Base-by-base conservation (phyloP, 352 stramenopile genomes). In the Peronosclerospora sorghi region DNA sequence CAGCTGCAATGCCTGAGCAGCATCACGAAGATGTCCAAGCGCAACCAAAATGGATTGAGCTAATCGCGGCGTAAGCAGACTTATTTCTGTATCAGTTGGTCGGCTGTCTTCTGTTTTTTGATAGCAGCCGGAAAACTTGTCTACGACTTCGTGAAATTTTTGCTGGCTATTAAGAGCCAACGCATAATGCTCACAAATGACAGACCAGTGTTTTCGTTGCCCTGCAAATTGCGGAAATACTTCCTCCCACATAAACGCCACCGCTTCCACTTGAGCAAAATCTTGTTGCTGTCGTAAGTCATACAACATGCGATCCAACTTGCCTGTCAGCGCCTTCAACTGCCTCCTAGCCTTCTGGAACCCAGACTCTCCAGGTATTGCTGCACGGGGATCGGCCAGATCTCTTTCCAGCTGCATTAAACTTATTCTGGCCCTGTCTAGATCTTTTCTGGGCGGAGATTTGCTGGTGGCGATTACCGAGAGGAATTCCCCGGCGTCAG, bases 101-200 rank as follows among this genome's bases (percentile, higher is more conserved):
- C 23, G 12, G 8, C 18, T 1, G 8, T 43, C n/a, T n/a, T 42
- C 39, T 2, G 45, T 14, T 8, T 39, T 35, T 6, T 41, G 37
- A 20, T 48, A 54, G 9, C 59, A 59, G 32, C 28, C 21, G 26
- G 32, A 55, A 20, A 80, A 66, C 34, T 52, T 74, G 44, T 77
- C 62, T n/a, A 74, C 46, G 15, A 80, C 59, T 19, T 80, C 63
- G 10, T 59, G 18, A 32, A 80, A 83, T n/a, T 66, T 65, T 50
- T 76, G 55, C 38, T 72, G 56, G 23, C 51, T 41, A 49, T 79
- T 83, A 0, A 80, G 48, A 3, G 56, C 63, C 40, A 59, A 57
- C 21, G 70, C 70, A 43, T 76, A 76, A 48, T 78, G 52, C 43
- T 78, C 68, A 28, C 50, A 70, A 29, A 83, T 65, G 18, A 83